These are phyloP conservation scores for Pyrenochaeta sp. DNA, from an alignment of 2,329 filamentous ascomycete genomes.

Conservation along the genomic window DNA sequence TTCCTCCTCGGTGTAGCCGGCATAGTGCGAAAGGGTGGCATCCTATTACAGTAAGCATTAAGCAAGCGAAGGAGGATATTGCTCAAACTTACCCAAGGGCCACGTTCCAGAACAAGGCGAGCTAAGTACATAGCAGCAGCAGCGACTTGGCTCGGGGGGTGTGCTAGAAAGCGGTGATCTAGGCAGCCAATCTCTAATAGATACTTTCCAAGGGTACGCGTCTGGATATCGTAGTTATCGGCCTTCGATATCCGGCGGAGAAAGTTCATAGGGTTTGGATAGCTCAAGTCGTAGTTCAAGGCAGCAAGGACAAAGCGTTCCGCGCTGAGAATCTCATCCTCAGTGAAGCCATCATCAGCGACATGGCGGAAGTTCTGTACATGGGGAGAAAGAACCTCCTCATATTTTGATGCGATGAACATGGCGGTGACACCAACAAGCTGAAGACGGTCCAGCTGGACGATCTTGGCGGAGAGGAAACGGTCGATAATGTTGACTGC, in stretches of 20 bases:
- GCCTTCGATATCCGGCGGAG: constrained; percentile 98
- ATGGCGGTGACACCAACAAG: constrained; percentile 97
- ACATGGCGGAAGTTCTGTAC: constrained; percentile 97
- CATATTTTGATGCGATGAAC: constrained; percentile 99
- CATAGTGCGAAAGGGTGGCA: constrained; percentile 84
- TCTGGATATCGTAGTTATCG: constrained; percentile 99
- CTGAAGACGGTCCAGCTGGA: constrained; percentile 94
- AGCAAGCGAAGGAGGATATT: not conserved
- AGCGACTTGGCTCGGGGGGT: constrained; percentile 87
- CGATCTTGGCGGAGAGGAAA: constrained; percentile 93
- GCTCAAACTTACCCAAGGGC: constrained; percentile 77
- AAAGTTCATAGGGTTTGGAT: constrained; percentile 99
- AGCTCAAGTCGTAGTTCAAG: constrained; percentile 96
- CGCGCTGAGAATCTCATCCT: constrained; percentile 95
- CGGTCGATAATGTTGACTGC: constrained; percentile 98
- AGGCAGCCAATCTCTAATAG: constrained; percentile 96
- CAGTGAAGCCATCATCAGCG: constrained; percentile 94
- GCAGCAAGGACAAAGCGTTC: constrained; percentile 92
- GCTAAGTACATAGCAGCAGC: constrained; percentile 95
- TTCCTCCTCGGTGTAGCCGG: constrained; percentile 91
- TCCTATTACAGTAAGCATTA: constrained; percentile 64
- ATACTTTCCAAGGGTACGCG: constrained; percentile 96
- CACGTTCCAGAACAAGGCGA: constrained; percentile 87
- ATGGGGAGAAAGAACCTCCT: constrained; percentile 96
- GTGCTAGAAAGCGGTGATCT: constrained; percentile 91